These are phyloP conservation scores for Mycena kentingensis DNA, from an alignment of 768 basidiomycete genomes.

Conservation along the genomic window DNA sequence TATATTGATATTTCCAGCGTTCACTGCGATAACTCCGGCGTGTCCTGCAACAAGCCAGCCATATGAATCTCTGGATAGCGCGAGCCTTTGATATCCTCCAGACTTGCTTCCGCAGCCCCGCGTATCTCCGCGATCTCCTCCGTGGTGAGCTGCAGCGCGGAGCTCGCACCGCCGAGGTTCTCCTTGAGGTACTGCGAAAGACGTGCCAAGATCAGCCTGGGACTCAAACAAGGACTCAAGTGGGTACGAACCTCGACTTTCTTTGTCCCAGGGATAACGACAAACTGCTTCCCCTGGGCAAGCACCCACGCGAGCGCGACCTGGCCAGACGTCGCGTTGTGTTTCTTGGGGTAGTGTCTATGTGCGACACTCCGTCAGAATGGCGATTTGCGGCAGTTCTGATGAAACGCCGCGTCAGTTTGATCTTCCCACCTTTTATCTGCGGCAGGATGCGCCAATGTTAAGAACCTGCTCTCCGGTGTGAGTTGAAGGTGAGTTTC, in stretches of 20 bases:
- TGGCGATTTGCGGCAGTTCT: no score
- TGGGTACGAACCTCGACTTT: slow-evolving; percentile 16
- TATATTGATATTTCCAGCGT: no score
- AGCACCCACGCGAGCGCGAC: slow-evolving; percentile 20
- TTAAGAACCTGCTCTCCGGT: no score
- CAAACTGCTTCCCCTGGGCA: slow-evolving; percentile 15
- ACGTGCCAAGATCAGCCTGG: not conserved
- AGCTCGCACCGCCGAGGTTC: slow-evolving; percentile 32
- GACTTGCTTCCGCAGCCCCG: slow-evolving; percentile 28
- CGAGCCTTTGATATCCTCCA: slow-evolving; percentile 21
- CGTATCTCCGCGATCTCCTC: slow-evolving; percentile 34
- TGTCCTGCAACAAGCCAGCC: slow-evolving; percentile 8
- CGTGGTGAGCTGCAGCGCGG: slow-evolving; percentile 26
- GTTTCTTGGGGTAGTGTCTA: no score
- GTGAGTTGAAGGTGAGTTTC: no score
- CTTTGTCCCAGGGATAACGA: slow-evolving; percentile 21
- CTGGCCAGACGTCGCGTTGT: slow-evolving; percentile 14
- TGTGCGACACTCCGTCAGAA: no score
- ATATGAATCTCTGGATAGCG: slow-evolving; percentile 12
- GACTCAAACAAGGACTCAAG: no score
- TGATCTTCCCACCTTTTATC: no score
- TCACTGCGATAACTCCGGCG: slow-evolving; percentile 18
- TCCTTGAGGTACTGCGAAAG: slow-evolving; percentile 35
- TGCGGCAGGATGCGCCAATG: no score
- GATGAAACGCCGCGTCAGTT: no score